Evolutionary conservation across 2,329 filamentous ascomycete species (phyloP).

Genomic region (Pseudogymnoascus sp.): DNA sequence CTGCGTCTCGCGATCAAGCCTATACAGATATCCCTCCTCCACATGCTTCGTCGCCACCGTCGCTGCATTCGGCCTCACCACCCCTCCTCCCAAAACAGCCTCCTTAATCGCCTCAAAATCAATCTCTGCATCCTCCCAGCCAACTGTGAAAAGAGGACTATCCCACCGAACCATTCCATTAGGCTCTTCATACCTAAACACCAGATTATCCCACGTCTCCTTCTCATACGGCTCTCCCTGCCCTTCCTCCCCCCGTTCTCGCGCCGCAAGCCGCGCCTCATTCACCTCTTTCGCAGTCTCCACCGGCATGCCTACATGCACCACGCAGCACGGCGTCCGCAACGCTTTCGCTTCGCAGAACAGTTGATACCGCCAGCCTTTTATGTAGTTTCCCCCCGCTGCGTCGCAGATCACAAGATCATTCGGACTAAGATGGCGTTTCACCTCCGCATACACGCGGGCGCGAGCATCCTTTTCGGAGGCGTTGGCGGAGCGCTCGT

Average conservation of each 20-base stretch:
- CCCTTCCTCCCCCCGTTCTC: conserved; percentile 21
- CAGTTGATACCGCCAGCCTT: conserved; percentile 80
- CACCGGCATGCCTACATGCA: conserved; percentile 53
- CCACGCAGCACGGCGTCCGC: conserved; percentile 65
- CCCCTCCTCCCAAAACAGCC: conserved; percentile 48
- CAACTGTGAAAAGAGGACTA: conserved; percentile 69
- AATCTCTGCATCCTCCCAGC: conserved; percentile 65
- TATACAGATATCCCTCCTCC: conserved; percentile 66
- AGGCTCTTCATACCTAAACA: conserved; percentile 75
- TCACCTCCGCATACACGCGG: conserved; percentile 67
- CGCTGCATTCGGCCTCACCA: conserved; percentile 65
- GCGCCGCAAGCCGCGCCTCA: conserved; percentile 42
- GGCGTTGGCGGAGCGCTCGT: conserved; percentile 62
- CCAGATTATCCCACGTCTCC: conserved; percentile 28
- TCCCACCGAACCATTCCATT: conserved; percentile 83
- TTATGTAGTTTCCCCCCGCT: conserved; percentile 71
- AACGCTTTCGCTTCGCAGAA: conserved; percentile 78
- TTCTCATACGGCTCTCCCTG: conserved; percentile 27
- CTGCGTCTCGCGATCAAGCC: conserved; percentile 71
- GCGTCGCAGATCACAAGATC: conserved; percentile 70
- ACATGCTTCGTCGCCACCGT: conserved; percentile 60
- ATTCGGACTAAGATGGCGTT: conserved; percentile 61
- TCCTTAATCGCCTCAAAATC: conserved; percentile 69
- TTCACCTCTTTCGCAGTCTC: conserved; percentile 53
- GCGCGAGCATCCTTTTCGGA: conserved; percentile 78